A percentile compares a stretch with the other conserved stretches of the same genome.
phyloP scores from a whole-genome alignment of 2,329 filamentous ascomycete genomes.

The Neoscytalidium dimidiatum region DNA sequence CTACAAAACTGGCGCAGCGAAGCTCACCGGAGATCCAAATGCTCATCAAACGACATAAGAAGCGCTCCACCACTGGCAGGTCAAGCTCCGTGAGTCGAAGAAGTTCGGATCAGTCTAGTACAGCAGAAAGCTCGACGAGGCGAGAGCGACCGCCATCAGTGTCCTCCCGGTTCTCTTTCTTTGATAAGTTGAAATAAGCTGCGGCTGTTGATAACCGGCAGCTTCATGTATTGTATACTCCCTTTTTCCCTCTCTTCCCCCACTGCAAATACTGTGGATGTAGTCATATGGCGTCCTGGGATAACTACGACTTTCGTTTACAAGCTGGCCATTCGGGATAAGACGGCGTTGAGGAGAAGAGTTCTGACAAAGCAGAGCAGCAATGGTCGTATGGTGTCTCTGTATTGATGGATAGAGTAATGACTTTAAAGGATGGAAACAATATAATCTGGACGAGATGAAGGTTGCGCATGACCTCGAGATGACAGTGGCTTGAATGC shows the following conservation, averaged over 20 bases:
- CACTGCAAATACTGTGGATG: neutral
- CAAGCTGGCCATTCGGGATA: too few relatives aligned
- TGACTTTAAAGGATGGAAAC: neutral
- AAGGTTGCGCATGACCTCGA: neutral
- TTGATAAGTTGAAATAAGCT: neutral
- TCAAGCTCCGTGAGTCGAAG: neutral
- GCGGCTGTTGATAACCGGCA: neutral
- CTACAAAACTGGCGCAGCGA: constrained; percentile 8
- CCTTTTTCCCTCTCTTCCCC: neutral
- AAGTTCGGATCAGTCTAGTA: constrained; percentile 7
- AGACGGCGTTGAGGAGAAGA: neutral
- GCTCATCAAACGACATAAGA: constrained; percentile 4
- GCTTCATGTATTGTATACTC: neutral
- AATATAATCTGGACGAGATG: neutral
- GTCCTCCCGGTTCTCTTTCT: neutral
- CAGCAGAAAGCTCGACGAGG: neutral
- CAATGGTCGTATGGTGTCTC: neutral
- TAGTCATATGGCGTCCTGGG: too few relatives aligned
- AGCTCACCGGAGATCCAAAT: constrained; percentile 12
- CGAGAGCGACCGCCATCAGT: neutral
- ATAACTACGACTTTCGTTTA: too few relatives aligned
- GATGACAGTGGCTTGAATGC: neutral
- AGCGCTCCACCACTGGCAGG: neutral
- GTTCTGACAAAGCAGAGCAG: neutral
- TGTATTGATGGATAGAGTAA: neutral